Evolutionary conservation across 139 green algal species (phyloP), one percentile per base, ranked within the genome.

Genomic region (Tetradesmus lagerheimii): DNA sequence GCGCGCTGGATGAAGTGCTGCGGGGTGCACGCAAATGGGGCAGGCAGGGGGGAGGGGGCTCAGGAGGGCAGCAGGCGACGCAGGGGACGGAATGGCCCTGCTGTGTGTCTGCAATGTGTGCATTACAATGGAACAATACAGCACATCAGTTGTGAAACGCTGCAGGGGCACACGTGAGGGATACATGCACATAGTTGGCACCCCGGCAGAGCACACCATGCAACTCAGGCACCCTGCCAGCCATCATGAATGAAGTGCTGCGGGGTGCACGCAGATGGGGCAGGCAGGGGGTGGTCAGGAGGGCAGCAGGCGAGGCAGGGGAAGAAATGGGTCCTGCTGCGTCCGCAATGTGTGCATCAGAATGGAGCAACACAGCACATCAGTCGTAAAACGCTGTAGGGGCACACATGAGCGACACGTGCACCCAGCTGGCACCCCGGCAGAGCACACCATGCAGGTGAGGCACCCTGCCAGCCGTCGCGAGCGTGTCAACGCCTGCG

Each of bases 201-300:
- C n/a, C n/a, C n/a, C n/a, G n/a, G n/a, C n/a, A n/a, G n/a, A n/a
- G n/a, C n/a, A n/a, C n/a, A n/a, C n/a, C n/a, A n/a, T n/a, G n/a
- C n/a, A n/a, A n/a, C n/a, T n/a, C n/a, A n/a, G n/a, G n/a, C n/a
- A n/a, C n/a, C n/a, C n/a, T n/a, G n/a, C n/a, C n/a, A n/a, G n/a
- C n/a, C n/a, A n/a, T n/a, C n/a, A n/a, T 93, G 83, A 37, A 93
- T 92, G 86, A 88, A 93, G 31, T 50, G 37, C 62, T 81, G 43
- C 1, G 34, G 5, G 81, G 34, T 5, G 23, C 47, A 76, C 4
- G 41, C 43, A 76, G 6, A 6, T 23, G 50, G 6, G 50, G n/a
- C n/a, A n/a, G 16, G 38, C 9, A 77, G 81, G 34, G 31, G 8
- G 15, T 0, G 31, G 23, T 31, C 45, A 71, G 50, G 12, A 71